Percentiles rank a stretch among this genome's conserved stretches.
Evolutionary conservation across 2,329 filamentous ascomycete species (phyloP).

Genomic region (Mollisia scopiformis): DNA sequence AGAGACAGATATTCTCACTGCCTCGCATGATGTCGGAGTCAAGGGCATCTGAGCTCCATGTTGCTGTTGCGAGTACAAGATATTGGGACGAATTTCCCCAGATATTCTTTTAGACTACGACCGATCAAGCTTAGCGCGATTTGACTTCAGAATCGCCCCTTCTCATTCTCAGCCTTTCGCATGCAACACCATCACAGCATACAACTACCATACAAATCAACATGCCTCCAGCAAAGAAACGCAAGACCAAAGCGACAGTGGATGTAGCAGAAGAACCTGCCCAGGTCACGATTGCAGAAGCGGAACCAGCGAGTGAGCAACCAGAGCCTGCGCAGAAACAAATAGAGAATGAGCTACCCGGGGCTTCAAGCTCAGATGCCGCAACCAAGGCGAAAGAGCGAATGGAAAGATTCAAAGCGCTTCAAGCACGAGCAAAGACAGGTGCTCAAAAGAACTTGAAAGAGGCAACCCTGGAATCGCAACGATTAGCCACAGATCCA

Average conservation of each 20-base stretch:
- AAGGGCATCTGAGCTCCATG: not conserved
- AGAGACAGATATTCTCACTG: slow-evolving; percentile 2
- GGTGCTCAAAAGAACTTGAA: slow-evolving; percentile 77
- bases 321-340: slow-evolving; percentile 7
- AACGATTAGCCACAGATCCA: slow-evolving; percentile 78
- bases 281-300: slow-evolving; percentile 1
- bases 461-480: slow-evolving; percentile 81
- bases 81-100: not conserved
- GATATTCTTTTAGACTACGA: not conserved
- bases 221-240: slow-evolving; percentile 49
- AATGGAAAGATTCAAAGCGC: slow-evolving; percentile 81
- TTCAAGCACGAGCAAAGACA: slow-evolving; percentile 78
- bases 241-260: slow-evolving; percentile 42
- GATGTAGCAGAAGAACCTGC: slow-evolving; percentile 21
- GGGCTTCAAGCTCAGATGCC: slow-evolving; percentile 34
- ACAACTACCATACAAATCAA: slow-evolving; percentile 6
- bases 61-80: not conserved
- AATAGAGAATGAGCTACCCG: slow-evolving; percentile 21
- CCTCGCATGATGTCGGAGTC: not conserved
- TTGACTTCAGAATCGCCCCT: too few relatives aligned
- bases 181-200: too few relatives aligned
- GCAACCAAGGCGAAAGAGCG: slow-evolving; percentile 63
- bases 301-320: slow-evolving; percentile 13
- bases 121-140: too few relatives aligned
- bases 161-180: not conserved